Conservation (phyloP, 2,329 filamentous ascomycete species). For the Colletotrichum neosansevieriae region DNA sequence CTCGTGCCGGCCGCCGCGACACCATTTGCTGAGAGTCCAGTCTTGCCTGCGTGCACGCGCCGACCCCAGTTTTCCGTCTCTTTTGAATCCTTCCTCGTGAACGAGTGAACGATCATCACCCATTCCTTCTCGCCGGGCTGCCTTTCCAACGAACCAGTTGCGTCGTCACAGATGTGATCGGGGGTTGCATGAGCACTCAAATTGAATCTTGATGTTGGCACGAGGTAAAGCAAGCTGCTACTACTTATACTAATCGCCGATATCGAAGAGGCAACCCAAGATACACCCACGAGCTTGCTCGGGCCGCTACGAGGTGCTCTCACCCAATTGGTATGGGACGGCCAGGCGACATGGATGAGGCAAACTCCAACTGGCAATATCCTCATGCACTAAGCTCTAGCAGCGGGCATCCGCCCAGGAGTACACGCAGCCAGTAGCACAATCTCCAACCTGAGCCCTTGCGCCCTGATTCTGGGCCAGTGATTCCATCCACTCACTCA, state of each 20-base stretch:
- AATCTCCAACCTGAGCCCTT: not conserved
- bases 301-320: not conserved
- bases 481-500: slow-evolving; percentile 6
- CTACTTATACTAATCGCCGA: not conserved
- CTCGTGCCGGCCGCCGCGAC: slow-evolving; percentile 26
- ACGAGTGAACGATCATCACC: too few relatives aligned
- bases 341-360: slow-evolving; percentile 23
- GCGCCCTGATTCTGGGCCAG: slow-evolving; percentile 19
- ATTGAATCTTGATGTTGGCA: slow-evolving; percentile 9
- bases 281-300: not conserved
- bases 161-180: not conserved
- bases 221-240: not conserved
- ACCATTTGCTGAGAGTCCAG: slow-evolving; percentile 5
- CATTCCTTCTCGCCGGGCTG: too few relatives aligned
- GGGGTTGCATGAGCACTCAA: slow-evolving; percentile 15
- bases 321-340: not conserved
- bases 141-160: not conserved
- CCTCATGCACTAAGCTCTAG: slow-evolving; percentile 28
- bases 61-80: not conserved
- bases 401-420: slow-evolving; percentile 27
- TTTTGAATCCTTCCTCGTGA: not conserved
- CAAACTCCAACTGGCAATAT: slow-evolving; percentile 29
- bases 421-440: slow-evolving; percentile 10
- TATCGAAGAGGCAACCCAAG: not conserved
- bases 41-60: too few relatives aligned